Conservation (phyloP, 2,329 filamentous ascomycete genomes). For the Botrytis hyacinthi region DNA sequence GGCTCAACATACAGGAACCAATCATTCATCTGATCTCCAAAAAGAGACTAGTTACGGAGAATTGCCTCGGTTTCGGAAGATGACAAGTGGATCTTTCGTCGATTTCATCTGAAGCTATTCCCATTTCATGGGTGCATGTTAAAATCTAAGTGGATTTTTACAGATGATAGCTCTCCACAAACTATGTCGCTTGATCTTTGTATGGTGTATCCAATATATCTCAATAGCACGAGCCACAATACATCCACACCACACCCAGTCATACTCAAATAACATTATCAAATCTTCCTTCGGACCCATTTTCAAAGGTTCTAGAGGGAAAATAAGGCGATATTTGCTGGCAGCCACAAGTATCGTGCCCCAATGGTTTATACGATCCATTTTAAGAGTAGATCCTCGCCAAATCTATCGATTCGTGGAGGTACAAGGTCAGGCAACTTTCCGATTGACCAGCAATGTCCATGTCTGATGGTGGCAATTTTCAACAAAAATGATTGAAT, state of each 20-base stretch:
- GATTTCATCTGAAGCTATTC: slow-evolving; percentile 20
- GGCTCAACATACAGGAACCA: neutral
- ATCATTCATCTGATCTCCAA: neutral
- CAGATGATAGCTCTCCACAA: slow-evolving; percentile 17
- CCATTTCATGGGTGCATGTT: slow-evolving; percentile 16
- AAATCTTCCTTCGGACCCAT: neutral
- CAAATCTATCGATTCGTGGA: slow-evolving; percentile 5
- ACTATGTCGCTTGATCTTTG: neutral
- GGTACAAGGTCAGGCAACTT: neutral
- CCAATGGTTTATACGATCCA: neutral
- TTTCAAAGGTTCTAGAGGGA: neutral
- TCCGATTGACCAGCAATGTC: neutral
- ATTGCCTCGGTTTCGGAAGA: neutral
- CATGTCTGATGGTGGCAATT: slow-evolving; percentile 2
- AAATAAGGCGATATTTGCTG: neutral
- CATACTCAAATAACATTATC: neutral
- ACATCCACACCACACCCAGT: slow-evolving; percentile 3
- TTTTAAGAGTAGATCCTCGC: neutral
- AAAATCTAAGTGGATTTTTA: slow-evolving; percentile 4
- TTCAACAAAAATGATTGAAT: neutral
- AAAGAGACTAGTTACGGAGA: neutral
- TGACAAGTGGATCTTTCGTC: neutral
- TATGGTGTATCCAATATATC: neutral
- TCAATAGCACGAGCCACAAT: neutral
- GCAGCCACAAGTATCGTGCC: neutral